Evolutionary conservation across 352 stramenopile genomes (phyloP).

Genomic region (Peronospora destructor): DNA sequence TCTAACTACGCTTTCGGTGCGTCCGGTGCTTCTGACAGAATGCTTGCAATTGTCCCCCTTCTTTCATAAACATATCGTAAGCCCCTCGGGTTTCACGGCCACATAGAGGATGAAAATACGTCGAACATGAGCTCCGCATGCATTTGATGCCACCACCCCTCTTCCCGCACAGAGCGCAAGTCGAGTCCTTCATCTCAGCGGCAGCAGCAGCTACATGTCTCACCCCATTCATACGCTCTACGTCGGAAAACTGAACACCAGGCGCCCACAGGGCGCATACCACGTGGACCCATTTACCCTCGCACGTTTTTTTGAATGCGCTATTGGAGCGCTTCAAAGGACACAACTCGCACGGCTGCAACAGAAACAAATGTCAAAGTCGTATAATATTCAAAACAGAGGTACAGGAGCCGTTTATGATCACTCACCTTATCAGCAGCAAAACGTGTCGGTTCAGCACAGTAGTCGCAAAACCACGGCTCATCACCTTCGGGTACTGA

Average conservation of each 20-base stretch:
- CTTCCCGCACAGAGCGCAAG: slow-evolving; percentile 59
- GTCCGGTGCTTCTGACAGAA: slow-evolving; percentile 78
- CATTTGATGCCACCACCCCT: slow-evolving; percentile 80
- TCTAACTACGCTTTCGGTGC: slow-evolving; percentile 37
- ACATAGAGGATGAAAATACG: slow-evolving; percentile 79
- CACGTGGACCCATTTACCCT: slow-evolving; percentile 79
- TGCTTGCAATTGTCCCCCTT: slow-evolving; percentile 68
- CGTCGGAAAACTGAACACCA: slow-evolving; percentile 80
- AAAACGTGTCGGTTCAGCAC: slow-evolving; percentile 34
- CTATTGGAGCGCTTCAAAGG: slow-evolving; percentile 54
- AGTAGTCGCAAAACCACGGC: slow-evolving; percentile 84
- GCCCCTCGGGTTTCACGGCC: slow-evolving; percentile 67
- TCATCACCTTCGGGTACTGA: slow-evolving; percentile 71
- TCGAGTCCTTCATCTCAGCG: slow-evolving; percentile 50
- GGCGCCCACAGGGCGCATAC: slow-evolving; percentile 84
- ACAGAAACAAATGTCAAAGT: slow-evolving; percentile 5
- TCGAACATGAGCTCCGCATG: slow-evolving; percentile 55
- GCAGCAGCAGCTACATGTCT: slow-evolving; percentile 67
- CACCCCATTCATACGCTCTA: slow-evolving; percentile 76
- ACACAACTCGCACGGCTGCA: slow-evolving; percentile 74
- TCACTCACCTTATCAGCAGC: slow-evolving; percentile 44
- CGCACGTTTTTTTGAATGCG: slow-evolving; percentile 79
- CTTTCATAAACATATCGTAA: slow-evolving; percentile 90
- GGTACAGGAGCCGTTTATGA: neutral
- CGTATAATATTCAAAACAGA: neutral